Evolutionary conservation across 2,329 filamentous ascomycete genomes (phyloP).

Genomic region (Clarireedia homoeocarpa): DNA sequence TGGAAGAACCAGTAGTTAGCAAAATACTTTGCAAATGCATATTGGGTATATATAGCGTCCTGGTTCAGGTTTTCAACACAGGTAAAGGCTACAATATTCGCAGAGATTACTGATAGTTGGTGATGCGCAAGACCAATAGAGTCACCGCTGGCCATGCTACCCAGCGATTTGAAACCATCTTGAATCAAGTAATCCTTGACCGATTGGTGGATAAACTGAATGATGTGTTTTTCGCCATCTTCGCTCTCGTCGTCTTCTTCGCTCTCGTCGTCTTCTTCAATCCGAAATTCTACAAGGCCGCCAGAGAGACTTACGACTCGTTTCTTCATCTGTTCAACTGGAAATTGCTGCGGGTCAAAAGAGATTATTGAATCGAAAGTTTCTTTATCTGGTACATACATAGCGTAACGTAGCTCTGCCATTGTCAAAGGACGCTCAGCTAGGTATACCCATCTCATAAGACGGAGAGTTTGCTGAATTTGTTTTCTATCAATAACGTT

Average conservation of each 20-base stretch:
- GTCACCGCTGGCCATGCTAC: background rate
- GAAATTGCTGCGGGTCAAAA: background rate
- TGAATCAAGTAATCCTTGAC: constrained; percentile 32
- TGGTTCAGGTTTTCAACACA: constrained; percentile 1
- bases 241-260: background rate
- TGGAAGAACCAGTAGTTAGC: constrained; percentile 10
- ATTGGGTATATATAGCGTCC: background rate
- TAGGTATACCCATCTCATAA: no score
- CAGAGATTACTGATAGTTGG: constrained; percentile 11
- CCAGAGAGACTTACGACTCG: constrained; percentile 11
- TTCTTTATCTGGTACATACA: background rate
- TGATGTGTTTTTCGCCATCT: constrained; percentile 9
- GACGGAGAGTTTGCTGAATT: no score
- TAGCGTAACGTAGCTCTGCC: background rate
- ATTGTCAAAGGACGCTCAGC: no score
- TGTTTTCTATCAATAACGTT: no score
- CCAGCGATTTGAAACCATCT: constrained; percentile 12
- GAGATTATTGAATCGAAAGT: background rate
- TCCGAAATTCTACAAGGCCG: constrained; percentile 10
- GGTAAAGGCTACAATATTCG: constrained; percentile 9
- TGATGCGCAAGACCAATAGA: constrained; percentile 9
- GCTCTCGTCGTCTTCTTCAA: no score
- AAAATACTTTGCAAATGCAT: constrained; percentile 6
- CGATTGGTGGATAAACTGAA: constrained; percentile 33
- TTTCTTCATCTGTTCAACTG: constrained; percentile 2